These are phyloP conservation scores for Candida germanica DNA, from an alignment of 805 yeast genomes.

Conservation along the genomic window DNA sequence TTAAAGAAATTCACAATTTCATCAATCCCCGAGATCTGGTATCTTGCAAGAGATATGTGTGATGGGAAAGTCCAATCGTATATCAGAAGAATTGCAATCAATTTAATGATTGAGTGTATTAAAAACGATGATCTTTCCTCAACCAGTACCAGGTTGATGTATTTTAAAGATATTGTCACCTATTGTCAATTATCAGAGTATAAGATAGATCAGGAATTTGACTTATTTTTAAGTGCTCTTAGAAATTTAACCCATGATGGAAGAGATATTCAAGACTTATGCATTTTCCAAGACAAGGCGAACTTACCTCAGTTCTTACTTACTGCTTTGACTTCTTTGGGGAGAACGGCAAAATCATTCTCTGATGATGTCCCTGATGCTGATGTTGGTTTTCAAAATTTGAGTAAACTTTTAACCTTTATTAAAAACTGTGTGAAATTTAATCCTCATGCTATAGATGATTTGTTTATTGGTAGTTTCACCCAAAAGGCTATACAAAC, in stretches of 20 bases:
- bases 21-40: constrained; percentile 75
- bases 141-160: constrained; percentile 48
- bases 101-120: constrained; percentile 56
- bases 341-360: constrained; percentile 10
- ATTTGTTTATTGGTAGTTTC: constrained; percentile 26
- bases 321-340: constrained; percentile 12
- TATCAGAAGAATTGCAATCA: constrained; percentile 45
- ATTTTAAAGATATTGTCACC: constrained; percentile 56
- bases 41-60: constrained; percentile 55
- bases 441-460: constrained; percentile 46
- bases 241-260: constrained; percentile 51
- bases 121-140: constrained; percentile 47
- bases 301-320: constrained; percentile 19
- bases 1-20: constrained; percentile 52
- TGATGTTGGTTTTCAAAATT: constrained; percentile 13
- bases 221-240: constrained; percentile 47
- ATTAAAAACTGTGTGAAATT: constrained; percentile 45
- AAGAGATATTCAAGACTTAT: constrained; percentile 48
- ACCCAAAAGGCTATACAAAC: constrained; percentile 34
- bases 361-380: constrained; percentile 5
- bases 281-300: constrained; percentile 38
- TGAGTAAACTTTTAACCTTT: constrained; percentile 27
- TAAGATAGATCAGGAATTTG: constrained; percentile 48
- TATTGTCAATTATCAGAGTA: constrained; percentile 35
- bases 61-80: constrained; percentile 31